phyloP scores from a whole-genome alignment of 768 basidiomycete species.

The Suillus spraguei region DNA sequence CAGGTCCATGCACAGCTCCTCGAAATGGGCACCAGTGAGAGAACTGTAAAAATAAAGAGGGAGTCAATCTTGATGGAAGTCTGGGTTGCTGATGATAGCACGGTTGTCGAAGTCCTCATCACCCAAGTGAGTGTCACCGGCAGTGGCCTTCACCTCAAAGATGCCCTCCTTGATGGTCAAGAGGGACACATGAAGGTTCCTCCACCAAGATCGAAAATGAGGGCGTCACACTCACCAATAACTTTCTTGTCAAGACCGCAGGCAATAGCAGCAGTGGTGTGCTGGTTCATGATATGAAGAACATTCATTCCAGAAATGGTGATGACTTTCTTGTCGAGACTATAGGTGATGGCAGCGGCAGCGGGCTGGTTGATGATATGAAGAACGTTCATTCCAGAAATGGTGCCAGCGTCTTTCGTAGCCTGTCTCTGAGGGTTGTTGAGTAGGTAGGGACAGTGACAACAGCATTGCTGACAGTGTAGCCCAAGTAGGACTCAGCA shows the following conservation, averaged over 20 bases:
- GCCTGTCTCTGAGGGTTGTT: constrained; percentile 99
- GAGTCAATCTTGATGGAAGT: constrained; percentile 99
- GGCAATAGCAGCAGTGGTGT: no score
- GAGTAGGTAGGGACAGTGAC: constrained; percentile 97
- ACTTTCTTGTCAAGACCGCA: no score
- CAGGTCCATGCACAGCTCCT: no score
- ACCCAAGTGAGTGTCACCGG: constrained; percentile 97
- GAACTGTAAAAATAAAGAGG: no score
- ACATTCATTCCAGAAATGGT: no score
- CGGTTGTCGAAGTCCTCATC: constrained; percentile 99
- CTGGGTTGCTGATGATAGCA: constrained; percentile 91
- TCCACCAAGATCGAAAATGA: constrained; percentile 98
- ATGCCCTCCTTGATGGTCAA: constrained; percentile 97
- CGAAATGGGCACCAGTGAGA: no score
- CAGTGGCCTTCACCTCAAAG: constrained; percentile 97
- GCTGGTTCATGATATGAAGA: no score
- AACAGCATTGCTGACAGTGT: constrained; percentile 84
- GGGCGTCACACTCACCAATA: constrained; percentile 94
- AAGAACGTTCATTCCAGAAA: constrained; percentile 92
- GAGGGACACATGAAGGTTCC: constrained; percentile 97
- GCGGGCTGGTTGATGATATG: constrained; percentile 99
- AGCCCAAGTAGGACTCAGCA: no score
- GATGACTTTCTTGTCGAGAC: constrained; percentile 91
- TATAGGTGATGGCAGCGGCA: constrained; percentile 97
- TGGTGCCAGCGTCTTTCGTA: constrained; percentile 96